A percentile compares a stretch with the other conserved stretches of the same genome.
Conservation (phyloP, 2,329 filamentous ascomycete genomes). For the Paracoccidioides brasiliensis region DNA sequence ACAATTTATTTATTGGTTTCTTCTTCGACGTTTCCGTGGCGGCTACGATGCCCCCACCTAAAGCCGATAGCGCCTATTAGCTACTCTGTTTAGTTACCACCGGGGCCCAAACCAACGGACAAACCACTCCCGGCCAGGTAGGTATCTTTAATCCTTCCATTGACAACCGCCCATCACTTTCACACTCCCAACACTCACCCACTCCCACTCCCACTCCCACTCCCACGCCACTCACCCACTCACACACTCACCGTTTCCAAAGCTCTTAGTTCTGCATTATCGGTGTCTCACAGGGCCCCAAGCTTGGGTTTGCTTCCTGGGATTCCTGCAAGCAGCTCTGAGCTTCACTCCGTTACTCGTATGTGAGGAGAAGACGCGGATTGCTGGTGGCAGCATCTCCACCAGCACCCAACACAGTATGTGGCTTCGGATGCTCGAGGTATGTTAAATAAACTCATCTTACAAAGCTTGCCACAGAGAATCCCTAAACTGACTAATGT, state of each 20-base stretch:
- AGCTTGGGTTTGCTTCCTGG: not conserved
- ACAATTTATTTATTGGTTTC: not conserved
- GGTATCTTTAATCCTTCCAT: too few species aligned
- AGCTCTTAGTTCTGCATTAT: not conserved
- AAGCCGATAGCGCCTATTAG: not conserved
- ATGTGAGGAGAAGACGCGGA: constrained; percentile 4
- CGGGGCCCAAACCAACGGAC: not conserved
- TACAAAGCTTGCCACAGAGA: not conserved
- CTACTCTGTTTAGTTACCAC: too few species aligned
- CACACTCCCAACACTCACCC: too few species aligned
- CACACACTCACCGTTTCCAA: not conserved
- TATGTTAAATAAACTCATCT: constrained; percentile 14
- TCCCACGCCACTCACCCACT: not conserved
- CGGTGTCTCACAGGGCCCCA: not conserved
- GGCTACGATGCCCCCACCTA: not conserved
- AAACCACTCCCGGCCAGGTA: too few species aligned
- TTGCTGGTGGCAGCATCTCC: constrained; percentile 4
- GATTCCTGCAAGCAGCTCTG: not conserved
- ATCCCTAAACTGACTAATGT: constrained; percentile 8
- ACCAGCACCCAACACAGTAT: constrained; percentile 4
- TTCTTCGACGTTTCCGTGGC: not conserved
- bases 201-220: not conserved
- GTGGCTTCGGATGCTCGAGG: constrained; percentile 24
- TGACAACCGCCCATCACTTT: too few species aligned
- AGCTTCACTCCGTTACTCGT: not conserved